Evolutionary conservation across 1,284 basidiomycete species (phyloP).

Genomic region (Uromyces viciae-fabae): DNA sequence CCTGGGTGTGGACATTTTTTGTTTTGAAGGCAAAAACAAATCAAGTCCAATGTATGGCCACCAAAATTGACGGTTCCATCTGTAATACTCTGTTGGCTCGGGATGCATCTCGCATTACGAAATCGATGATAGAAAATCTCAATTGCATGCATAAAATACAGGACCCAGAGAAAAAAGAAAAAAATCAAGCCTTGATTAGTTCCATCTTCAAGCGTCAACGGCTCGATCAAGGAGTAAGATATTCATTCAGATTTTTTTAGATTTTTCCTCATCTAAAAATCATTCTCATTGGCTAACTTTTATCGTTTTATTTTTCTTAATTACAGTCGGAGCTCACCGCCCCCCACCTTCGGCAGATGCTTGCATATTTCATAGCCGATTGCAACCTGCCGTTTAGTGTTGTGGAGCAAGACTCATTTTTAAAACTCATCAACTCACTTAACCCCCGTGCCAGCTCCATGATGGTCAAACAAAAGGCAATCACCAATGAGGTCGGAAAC

Average conservation of each 20-base stretch:
- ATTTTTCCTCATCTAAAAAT: too few species aligned
- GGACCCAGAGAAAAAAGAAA: background rate
- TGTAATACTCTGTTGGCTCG: background rate
- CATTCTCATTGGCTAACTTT: background rate
- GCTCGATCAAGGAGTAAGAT: too few species aligned
- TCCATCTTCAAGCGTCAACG: too few species aligned
- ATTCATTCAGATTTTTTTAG: too few species aligned
- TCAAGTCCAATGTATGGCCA: background rate
- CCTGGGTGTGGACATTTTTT: background rate
- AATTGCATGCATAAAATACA: background rate
- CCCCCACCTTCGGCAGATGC: background rate
- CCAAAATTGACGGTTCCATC: background rate
- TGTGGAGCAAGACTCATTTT: conserved; percentile 2
- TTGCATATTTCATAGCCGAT: conserved; percentile 10
- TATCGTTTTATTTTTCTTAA: background rate
- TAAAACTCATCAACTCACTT: background rate
- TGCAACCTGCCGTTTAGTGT: background rate
- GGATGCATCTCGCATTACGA: too few species aligned
- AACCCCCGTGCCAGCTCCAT: background rate
- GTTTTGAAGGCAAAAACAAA: background rate
- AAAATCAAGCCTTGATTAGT: background rate
- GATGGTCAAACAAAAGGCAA: background rate
- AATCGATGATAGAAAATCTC: background rate
- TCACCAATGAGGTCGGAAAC: background rate
- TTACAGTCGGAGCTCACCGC: background rate